Percentiles rank a stretch among this genome's conserved stretches.
These are phyloP conservation scores for Penicillium frequentans DNA, from an alignment of 2,329 filamentous ascomycete species.

Conservation along the genomic window DNA sequence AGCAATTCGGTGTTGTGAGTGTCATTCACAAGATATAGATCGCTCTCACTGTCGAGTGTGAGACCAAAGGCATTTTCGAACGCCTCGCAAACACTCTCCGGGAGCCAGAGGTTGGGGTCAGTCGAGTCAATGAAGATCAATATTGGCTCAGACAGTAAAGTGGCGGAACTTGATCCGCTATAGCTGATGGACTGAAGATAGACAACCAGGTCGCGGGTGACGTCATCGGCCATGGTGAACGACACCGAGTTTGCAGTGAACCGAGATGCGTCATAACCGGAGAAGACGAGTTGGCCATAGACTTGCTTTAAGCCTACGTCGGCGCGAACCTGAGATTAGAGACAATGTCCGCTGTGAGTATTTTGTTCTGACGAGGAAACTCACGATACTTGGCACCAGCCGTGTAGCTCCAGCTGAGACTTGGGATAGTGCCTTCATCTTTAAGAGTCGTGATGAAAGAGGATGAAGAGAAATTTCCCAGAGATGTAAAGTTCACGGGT, in stretches of 20 bases:
- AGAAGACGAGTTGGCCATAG: slow-evolving; percentile 63
- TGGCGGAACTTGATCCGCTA: slow-evolving; percentile 13
- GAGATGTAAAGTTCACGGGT: slow-evolving; percentile 45
- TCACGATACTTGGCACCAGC: slow-evolving; percentile 71
- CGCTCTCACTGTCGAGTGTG: slow-evolving; percentile 62
- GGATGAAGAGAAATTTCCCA: slow-evolving; percentile 46
- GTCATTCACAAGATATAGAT: slow-evolving; percentile 64
- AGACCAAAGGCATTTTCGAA: slow-evolving; percentile 67
- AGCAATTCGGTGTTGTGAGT: slow-evolving; percentile 55
- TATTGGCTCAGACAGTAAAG: slow-evolving; percentile 31
- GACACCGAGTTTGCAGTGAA: slow-evolving; percentile 61
- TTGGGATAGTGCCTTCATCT: slow-evolving; percentile 63
- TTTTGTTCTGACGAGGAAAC: slow-evolving; percentile 22
- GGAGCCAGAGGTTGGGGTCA: slow-evolving; percentile 51
- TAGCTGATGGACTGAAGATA: slow-evolving; percentile 44
- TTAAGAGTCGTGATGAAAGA: slow-evolving; percentile 54
- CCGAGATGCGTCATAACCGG: slow-evolving; percentile 67
- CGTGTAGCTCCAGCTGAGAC: slow-evolving; percentile 73
- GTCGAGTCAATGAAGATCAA: slow-evolving; percentile 51
- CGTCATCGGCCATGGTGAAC: slow-evolving; percentile 58
- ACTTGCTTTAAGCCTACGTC: slow-evolving; percentile 43
- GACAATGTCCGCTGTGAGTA: neutral
- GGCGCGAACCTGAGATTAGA: neutral
- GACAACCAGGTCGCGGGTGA: slow-evolving; percentile 62
- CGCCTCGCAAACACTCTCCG: slow-evolving; percentile 56